Base-by-base conservation (phyloP, 2,329 filamentous ascomycete genomes). In the Pseudodiploospora longispora region DNA sequence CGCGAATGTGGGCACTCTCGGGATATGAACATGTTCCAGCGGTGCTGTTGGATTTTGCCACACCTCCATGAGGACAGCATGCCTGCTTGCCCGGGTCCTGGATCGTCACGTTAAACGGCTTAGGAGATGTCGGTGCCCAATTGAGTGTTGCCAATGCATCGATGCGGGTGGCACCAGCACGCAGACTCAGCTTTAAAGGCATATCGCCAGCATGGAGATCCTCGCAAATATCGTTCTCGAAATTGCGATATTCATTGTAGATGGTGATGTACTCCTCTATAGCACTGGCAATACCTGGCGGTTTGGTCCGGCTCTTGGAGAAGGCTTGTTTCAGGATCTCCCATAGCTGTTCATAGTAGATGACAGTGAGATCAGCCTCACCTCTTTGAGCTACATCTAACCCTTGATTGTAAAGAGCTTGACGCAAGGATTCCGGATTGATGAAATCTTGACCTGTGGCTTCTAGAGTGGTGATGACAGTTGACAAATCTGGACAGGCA, bases 151-250 rank as follows among this genome's bases (percentile, higher is more conserved):
- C 56, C 39, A 66, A 50, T 28, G 54, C 51, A 3, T 54, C 52
- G 28, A 65, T 53, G 6, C 27, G 41, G 4, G 59, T 52, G 5
- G 52, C 55, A 6, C 63, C 62, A 0, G 62, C 62, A 6, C 52
- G 44, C 36, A 68, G 56, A 28, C 53, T 64, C 38, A 67, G 51
- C 38, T 57, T 56, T 4, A 64, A 53, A 0, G 63, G 58, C 27
- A 60, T 53, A 12, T 61, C 55, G 5, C 52, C 53, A 0, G 50
- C 54, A 31, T 65, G 60, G 5, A 66, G 56, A 28, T 59, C 55
- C 4, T 56, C 55, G 47, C 65, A 67, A 30, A 65, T 57, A 31
- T 66, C 62, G 19, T 55, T 51, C 19, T 58, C 52, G 31, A 67
- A 53, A 47, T 46, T 51, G 39, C 58, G 52, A 36, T 56, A 53